Evolutionary conservation across 2,329 filamentous ascomycete species (phyloP).

Genomic region (Aspergillus alliaceus): DNA sequence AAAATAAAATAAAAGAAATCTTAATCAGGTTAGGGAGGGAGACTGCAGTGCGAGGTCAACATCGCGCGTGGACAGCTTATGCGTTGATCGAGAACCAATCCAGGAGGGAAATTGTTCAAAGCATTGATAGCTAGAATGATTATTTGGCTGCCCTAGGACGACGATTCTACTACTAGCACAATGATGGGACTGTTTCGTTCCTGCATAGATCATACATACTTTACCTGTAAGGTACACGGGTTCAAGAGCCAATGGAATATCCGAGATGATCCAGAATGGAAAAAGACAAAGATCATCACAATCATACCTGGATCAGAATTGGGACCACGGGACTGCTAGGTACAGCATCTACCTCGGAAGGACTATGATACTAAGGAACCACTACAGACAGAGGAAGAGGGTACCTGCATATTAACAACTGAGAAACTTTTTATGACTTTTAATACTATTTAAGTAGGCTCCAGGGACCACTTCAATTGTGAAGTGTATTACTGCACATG

Average conservation of each 20-base stretch:
- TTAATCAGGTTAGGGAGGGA: background rate
- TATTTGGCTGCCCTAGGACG: background rate
- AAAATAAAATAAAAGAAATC: background rate
- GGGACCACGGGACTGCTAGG: background rate
- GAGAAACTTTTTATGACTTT: too few relatives aligned
- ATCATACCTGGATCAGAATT: background rate
- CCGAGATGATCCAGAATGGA: background rate
- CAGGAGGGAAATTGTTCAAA: background rate
- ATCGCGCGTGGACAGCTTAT: background rate
- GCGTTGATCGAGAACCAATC: too few relatives aligned
- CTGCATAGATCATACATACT: conserved; percentile 1
- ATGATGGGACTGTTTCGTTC: background rate
- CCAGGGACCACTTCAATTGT: background rate
- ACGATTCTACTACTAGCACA: too few relatives aligned
- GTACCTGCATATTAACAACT: too few relatives aligned
- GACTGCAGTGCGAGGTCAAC: background rate
- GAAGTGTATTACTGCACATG: background rate
- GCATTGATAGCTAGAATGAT: background rate
- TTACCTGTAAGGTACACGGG: conserved; percentile 1
- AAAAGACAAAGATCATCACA: background rate
- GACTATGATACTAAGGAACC: background rate
- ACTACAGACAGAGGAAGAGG: background rate
- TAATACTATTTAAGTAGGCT: too few relatives aligned
- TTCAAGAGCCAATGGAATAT: background rate
- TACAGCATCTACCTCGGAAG: background rate